Percentiles rank a stretch among this genome's conserved stretches.
These are phyloP conservation scores for Ambrosiella xylebori DNA, from an alignment of 2,329 filamentous ascomycete species.

Conservation along the genomic window DNA sequence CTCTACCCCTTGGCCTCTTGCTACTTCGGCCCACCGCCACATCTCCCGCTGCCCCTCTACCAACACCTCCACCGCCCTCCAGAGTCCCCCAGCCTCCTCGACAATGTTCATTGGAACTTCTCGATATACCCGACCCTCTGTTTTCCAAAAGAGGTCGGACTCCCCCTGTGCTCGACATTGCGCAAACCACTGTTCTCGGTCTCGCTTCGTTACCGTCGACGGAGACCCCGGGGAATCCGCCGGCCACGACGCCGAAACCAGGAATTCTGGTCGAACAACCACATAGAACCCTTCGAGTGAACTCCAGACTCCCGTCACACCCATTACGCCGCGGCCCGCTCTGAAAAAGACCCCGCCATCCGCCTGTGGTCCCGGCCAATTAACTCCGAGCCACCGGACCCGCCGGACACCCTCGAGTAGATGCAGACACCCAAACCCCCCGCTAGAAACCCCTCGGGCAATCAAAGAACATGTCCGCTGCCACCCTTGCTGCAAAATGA, in stretches of 20 bases:
- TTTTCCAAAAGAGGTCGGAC: background rate
- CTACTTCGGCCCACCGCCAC: conserved; percentile 8
- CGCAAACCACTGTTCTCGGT: background rate
- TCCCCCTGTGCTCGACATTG: conserved; percentile 6
- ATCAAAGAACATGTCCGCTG: conserved; percentile 7
- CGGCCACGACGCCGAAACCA: background rate
- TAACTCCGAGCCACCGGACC: conserved; percentile 2
- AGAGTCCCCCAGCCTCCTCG: conserved; percentile 1
- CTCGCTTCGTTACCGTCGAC: background rate
- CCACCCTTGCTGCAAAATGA: conserved; percentile 11
- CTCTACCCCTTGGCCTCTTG: conserved; percentile 7
- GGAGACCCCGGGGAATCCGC: background rate
- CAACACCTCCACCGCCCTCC: conserved; percentile 9
- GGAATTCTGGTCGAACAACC: conserved; percentile 8
- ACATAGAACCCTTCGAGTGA: conserved; percentile 7
- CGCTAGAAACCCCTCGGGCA: background rate
- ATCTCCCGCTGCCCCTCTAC: conserved; percentile 6
- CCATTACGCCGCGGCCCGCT: background rate
- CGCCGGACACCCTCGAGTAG: conserved; percentile 2
- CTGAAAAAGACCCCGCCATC: conserved; percentile 4
- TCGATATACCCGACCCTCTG: conserved; percentile 5
- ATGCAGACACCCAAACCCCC: conserved; percentile 5
- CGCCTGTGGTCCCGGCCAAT: conserved; percentile 9
- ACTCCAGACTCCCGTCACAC: conserved; percentile 6
- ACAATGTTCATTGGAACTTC: conserved; percentile 5